Evolutionary conservation across 306 rosid genomes (phyloP).

Genomic region (Comarum palustre): DNA sequence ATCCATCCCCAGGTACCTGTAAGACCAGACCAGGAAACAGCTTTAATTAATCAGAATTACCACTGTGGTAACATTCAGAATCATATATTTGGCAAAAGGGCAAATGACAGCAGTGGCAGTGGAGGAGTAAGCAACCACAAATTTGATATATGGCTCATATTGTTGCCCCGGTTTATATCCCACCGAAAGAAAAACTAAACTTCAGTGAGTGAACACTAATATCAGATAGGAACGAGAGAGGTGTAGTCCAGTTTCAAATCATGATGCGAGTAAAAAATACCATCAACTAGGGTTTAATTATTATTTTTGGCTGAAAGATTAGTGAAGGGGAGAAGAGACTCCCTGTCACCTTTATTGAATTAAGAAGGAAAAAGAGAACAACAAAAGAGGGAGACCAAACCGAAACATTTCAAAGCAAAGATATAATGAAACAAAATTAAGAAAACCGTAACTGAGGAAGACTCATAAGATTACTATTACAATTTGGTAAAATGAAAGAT

Average conservation of each 20-base stretch:
- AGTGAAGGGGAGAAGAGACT: too few species aligned
- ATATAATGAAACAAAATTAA: too few species aligned
- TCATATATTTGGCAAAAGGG: conserved; percentile 9
- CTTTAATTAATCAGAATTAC: conserved; percentile 1
- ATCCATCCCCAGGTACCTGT: not conserved
- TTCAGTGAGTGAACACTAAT: not conserved
- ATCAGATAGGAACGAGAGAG: conserved; percentile 7
- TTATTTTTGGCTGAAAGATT: too few species aligned
- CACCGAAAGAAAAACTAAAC: not conserved
- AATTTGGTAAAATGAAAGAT: too few species aligned
- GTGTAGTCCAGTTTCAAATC: not conserved
- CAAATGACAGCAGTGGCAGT: conserved; percentile 12
- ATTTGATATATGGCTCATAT: not conserved
- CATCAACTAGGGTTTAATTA: conserved; percentile 3
- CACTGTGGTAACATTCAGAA: conserved; percentile 4
- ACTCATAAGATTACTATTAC: too few species aligned
- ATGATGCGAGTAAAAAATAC: not conserved
- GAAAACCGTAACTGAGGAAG: too few species aligned
- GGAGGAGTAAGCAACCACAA: conserved; percentile 8
- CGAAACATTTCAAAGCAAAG: too few species aligned
- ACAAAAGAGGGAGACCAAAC: too few species aligned
- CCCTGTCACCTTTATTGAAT: too few species aligned
- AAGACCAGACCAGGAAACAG: conserved; percentile 1
- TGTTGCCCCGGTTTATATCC: not conserved
- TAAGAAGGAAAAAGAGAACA: too few species aligned